Percentiles rank a stretch among this genome's conserved stretches.
phyloP scores from a whole-genome alignment of 2,329 filamentous ascomycete genomes.

The Amylocarpus encephaloides region DNA sequence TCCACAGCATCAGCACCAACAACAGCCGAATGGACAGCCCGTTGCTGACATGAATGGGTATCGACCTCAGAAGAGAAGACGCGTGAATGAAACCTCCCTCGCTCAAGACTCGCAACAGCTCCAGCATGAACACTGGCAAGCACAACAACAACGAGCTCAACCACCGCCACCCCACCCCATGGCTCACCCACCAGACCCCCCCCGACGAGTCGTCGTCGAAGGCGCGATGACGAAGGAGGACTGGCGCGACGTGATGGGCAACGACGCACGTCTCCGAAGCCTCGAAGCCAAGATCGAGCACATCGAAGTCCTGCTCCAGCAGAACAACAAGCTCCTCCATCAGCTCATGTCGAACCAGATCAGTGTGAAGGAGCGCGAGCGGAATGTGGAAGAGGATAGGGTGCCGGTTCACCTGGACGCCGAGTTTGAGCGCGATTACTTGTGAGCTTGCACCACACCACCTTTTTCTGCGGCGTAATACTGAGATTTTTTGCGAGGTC shows the following conservation, averaged over 20 bases:
- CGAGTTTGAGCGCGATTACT: slow-evolving; percentile 32
- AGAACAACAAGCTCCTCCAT: slow-evolving; percentile 30
- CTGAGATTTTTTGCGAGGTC: slow-evolving; percentile 25
- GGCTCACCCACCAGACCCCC: slow-evolving; percentile 22
- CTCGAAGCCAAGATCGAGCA: slow-evolving; percentile 30
- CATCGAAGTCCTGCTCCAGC: slow-evolving; percentile 28
- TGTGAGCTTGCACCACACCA: slow-evolving; percentile 25
- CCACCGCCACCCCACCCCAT: slow-evolving; percentile 14
- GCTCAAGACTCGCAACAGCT: slow-evolving; percentile 25
- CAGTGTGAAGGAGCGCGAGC: slow-evolving; percentile 15
- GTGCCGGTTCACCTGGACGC: slow-evolving; percentile 31
- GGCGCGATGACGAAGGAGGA: slow-evolving; percentile 30
- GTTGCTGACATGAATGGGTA: slow-evolving; percentile 23
- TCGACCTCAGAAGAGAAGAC: slow-evolving; percentile 25
- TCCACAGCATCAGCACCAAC: slow-evolving; percentile 8
- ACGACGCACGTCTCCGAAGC: slow-evolving; percentile 27
- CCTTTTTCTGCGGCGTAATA: slow-evolving; percentile 7
- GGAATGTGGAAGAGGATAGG: slow-evolving; percentile 25
- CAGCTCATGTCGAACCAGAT: slow-evolving; percentile 27
- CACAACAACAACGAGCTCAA: slow-evolving; percentile 4
- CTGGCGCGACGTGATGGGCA: slow-evolving; percentile 31
- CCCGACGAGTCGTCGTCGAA: slow-evolving; percentile 28
- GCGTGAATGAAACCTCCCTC: slow-evolving; percentile 22
- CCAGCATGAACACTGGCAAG: slow-evolving; percentile 23
- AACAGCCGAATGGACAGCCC: slow-evolving; percentile 19